These are phyloP conservation scores for Suhomyces bolitotheri DNA, from an alignment of 1,139 yeast species.

Conservation along the genomic window DNA sequence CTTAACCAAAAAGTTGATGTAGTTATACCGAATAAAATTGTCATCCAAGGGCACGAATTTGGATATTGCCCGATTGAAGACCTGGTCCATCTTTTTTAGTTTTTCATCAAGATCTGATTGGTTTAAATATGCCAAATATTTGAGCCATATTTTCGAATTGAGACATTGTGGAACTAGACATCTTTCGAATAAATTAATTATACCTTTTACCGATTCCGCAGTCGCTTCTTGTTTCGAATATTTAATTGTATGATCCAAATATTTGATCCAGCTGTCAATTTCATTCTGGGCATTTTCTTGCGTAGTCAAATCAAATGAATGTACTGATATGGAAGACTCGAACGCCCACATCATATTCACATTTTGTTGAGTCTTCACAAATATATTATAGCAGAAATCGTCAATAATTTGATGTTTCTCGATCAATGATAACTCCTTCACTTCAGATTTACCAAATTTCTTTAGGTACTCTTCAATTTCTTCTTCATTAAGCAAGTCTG, in stretches of 20 bases:
- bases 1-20: conserved; percentile 34
- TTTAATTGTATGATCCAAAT: conserved; percentile 47
- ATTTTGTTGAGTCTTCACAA: conserved; percentile 46
- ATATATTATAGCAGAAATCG: conserved; percentile 41
- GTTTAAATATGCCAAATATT: conserved; percentile 48
- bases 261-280: conserved; percentile 49
- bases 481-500: conserved; percentile 32
- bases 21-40: conserved; percentile 41
- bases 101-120: conserved; percentile 16
- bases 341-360: conserved; percentile 62
- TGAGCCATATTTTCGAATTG: conserved; percentile 55
- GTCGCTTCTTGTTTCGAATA: conserved; percentile 1
- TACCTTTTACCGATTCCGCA: conserved; percentile 6
- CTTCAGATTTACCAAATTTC: conserved; percentile 24
- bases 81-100: conserved; percentile 25
- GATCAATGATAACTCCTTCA: conserved; percentile 27
- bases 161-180: conserved; percentile 59
- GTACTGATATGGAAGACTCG: conserved; percentile 52
- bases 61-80: conserved; percentile 46
- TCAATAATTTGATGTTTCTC: conserved; percentile 44
- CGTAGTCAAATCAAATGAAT: conserved; percentile 36
- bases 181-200: conserved; percentile 55
- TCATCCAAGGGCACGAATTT: conserved; percentile 47
- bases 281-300: conserved; percentile 33
- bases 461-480: conserved; percentile 21